Evolutionary conservation across 495 filamentous ascomycete genomes (phyloP), one percentile per base, ranked within the genome.

Genomic region (Astrothelium subdiscretum): DNA sequence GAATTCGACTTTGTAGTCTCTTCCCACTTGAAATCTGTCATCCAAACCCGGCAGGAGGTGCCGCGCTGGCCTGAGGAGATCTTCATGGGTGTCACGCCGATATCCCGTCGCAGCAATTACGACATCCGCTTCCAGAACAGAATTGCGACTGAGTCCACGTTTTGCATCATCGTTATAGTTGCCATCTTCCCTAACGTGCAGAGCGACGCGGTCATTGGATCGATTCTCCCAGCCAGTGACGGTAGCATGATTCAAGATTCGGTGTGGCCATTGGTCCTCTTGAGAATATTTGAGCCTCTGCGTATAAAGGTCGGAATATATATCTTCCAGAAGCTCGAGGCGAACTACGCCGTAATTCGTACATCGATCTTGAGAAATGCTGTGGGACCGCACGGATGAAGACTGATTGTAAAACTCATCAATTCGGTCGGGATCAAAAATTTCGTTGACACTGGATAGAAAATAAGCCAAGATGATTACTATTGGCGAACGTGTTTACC

Each of bases 341-440:
- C 91, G 84, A 11, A 98, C 92, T 5, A 97, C 94, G 51, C 89
- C 86, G 74, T 98, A 98, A 76, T 98, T 98, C 31, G 92, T 98
- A 31, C 80, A 81, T 51, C 83, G 82, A 65, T 92, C 86, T 24
- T 81, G 80, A 3, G 75, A 70, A 51, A 95, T 80, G 51, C 85
- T 78, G 40, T 79, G 76, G 51, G 78, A 73, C 54, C 91, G 87
- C 62, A 85, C 79, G 26, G 82, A 76, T 0, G 82, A 69, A 2
- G 84, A 72, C 44, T 85, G 83, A 58, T 79, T 73, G 75, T 84
- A 96, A 67, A 95, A 80, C 31, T 73, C 75, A 66, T 95, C 87
- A 6, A 95, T 85, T 29, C 84, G 85, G 43, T 85, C 82, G 2
- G 92, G 92, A 72, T 97, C 88, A 79, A 98, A 98, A 66, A 97